phyloP scores from a whole-genome alignment of 495 filamentous ascomycete species.

The Tricharina praecox region DNA sequence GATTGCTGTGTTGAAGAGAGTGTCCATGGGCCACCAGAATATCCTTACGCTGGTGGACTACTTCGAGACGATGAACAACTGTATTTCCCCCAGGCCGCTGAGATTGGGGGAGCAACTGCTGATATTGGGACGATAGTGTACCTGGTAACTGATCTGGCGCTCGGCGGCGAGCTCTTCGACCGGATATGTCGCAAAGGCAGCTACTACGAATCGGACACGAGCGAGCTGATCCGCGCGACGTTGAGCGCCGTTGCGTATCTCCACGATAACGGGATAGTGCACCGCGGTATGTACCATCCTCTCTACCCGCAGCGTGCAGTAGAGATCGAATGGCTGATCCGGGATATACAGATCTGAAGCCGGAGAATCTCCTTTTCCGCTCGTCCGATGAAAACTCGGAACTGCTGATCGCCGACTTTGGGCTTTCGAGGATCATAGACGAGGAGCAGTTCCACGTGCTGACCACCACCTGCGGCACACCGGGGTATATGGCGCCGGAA shows the following conservation, averaged over 20 bases:
- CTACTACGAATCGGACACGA: slow-evolving; percentile 95
- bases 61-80: slow-evolving; percentile 98
- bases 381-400: slow-evolving; percentile 70
- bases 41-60: slow-evolving; percentile 96
- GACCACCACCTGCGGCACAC: slow-evolving; percentile 93
- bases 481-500: slow-evolving; percentile 85
- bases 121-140: slow-evolving; percentile 53
- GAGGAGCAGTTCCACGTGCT: slow-evolving; percentile 97
- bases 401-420: slow-evolving; percentile 94
- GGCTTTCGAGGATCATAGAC: slow-evolving; percentile 89
- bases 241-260: slow-evolving; percentile 95
- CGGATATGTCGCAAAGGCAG: slow-evolving; percentile 95
- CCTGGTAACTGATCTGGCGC: slow-evolving; percentile 88
- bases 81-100: slow-evolving; percentile 35
- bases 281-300: slow-evolving; percentile 54
- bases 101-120: background rate
- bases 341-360: slow-evolving; percentile 47
- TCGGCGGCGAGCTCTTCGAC: slow-evolving; percentile 94
- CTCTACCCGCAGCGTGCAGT: too few species aligned
- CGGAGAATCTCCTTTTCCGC: slow-evolving; percentile 63
- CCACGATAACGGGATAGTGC: slow-evolving; percentile 95
- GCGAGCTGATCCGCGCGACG: slow-evolving; percentile 83
- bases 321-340: too few species aligned
- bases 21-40: slow-evolving; percentile 96
- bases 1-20: slow-evolving; percentile 87